Evolutionary conservation across 352 stramenopile genomes (phyloP).

Genomic region (Vaucheria bursata): DNA sequence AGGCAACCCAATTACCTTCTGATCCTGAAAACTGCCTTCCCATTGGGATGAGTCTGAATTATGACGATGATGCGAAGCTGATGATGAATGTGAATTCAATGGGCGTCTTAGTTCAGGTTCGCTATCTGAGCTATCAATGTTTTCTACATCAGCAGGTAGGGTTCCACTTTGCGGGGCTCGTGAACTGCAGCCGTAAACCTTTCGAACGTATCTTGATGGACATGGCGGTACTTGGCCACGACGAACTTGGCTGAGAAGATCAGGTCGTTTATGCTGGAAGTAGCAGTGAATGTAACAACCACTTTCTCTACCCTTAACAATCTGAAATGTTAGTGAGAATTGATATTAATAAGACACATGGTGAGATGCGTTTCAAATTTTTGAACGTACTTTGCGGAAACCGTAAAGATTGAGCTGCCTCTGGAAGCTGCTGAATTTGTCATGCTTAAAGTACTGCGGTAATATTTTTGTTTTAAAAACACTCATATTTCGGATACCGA

Average conservation of each 20-base stretch:
- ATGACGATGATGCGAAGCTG: no score
- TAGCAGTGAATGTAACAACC: conserved; percentile 45
- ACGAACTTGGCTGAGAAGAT: conserved; percentile 42
- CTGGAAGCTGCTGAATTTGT: conserved; percentile 47
- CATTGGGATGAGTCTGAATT: no score
- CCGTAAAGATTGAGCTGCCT: conserved; percentile 45
- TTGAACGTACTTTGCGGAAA: conserved; percentile 47
- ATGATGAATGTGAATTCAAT: background rate
- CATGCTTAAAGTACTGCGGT: conserved; percentile 42
- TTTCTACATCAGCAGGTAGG: no score
- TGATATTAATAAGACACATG: no score
- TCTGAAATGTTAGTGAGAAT: background rate
- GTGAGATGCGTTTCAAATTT: no score
- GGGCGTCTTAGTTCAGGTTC: background rate
- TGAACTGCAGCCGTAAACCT: conserved; percentile 30
- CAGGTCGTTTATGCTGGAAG: conserved; percentile 31
- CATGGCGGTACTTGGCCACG: conserved; percentile 37
- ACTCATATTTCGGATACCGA: conserved; percentile 43
- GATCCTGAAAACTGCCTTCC: no score
- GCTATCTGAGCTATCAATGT: background rate
- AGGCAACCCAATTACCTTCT: no score
- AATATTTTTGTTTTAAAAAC: conserved; percentile 32
- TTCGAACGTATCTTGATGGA: conserved; percentile 30
- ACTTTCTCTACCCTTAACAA: conserved; percentile 36
- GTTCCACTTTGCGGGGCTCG: no score